These are phyloP conservation scores for Colletotrichum horii DNA, from an alignment of 2,329 filamentous ascomycete species.

Conservation along the genomic window DNA sequence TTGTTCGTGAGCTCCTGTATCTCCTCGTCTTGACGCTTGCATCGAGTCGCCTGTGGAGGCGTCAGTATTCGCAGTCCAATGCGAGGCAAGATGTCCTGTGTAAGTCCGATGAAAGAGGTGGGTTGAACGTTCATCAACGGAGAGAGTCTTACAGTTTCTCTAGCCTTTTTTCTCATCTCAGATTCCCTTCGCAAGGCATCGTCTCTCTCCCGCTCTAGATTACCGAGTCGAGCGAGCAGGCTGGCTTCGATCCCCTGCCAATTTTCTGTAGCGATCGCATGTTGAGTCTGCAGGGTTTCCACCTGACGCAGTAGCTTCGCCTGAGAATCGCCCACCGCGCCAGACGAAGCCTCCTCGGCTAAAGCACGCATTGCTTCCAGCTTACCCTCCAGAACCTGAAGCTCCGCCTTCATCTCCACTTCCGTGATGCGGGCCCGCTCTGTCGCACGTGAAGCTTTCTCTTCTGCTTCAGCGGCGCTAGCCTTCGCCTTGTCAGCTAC, in stretches of 20 bases:
- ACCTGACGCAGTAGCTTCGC: constrained; percentile 92
- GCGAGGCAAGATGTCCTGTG: neutral
- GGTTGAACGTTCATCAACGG: neutral
- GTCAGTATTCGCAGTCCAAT: constrained; percentile 26
- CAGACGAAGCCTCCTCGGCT: constrained; percentile 88
- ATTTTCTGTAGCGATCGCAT: constrained; percentile 91
- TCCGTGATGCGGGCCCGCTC: constrained; percentile 74
- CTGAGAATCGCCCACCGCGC: constrained; percentile 80
- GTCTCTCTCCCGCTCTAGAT: constrained; percentile 88
- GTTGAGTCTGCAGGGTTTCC: constrained; percentile 94
- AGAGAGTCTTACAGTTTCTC: constrained; percentile 73
- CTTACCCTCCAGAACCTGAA: constrained; percentile 81
- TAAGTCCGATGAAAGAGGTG: neutral
- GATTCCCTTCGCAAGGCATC: constrained; percentile 83
- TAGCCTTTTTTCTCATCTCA: constrained; percentile 86
- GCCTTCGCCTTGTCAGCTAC: constrained; percentile 68
- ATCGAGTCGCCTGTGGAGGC: constrained; percentile 61
- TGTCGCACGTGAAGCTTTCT: constrained; percentile 74
- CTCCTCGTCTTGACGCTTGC: constrained; percentile 79
- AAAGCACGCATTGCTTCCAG: constrained; percentile 84
- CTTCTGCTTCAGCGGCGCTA: constrained; percentile 72
- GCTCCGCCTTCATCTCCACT: constrained; percentile 80
- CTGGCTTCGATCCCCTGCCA: constrained; percentile 97
- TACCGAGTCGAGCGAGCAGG: constrained; percentile 76
- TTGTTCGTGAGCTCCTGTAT: constrained; percentile 72